phyloP scores from a whole-genome alignment of 257 asterid species.

The Galeopsis tetrahit region DNA sequence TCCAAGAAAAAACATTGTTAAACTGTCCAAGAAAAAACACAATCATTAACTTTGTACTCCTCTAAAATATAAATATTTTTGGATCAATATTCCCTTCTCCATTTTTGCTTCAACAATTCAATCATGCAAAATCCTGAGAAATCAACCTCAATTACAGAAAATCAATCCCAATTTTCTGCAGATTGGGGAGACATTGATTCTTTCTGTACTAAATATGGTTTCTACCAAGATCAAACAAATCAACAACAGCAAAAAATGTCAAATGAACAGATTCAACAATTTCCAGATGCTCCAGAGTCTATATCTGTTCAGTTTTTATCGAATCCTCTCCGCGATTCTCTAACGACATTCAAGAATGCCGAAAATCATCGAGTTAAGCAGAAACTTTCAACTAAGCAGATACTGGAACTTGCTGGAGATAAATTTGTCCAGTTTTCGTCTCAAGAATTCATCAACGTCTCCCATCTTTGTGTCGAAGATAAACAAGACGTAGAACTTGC shows the following conservation, averaged over 20 bases:
- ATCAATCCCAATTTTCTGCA: neutral
- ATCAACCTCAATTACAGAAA: neutral
- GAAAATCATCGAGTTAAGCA: slow-evolving; percentile 20
- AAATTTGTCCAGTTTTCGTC: slow-evolving; percentile 46
- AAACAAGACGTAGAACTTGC: slow-evolving; percentile 50
- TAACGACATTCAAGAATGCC: too few relatives aligned
- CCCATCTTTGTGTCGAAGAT: slow-evolving; percentile 41
- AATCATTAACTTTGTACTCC: neutral
- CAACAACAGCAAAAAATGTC: neutral
- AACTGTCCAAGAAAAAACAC: neutral
- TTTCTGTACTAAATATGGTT: slow-evolving; percentile 30
- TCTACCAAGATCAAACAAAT: slow-evolving; percentile 8
- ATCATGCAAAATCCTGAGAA: neutral
- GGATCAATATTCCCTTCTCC: neutral
- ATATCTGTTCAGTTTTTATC: too few relatives aligned
- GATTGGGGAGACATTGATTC: slow-evolving; percentile 27
- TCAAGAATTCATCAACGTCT: slow-evolving; percentile 31
- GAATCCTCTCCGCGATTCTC: too few relatives aligned
- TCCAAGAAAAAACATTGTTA: too few relatives aligned
- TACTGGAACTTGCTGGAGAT: slow-evolving; percentile 50
- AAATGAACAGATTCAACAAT: neutral
- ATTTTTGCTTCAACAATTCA: neutral
- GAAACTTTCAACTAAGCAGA: slow-evolving; percentile 42
- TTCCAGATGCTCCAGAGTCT: neutral
- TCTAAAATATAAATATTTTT: neutral